Conservation (phyloP, 2,329 filamentous ascomycete genomes). For the Aspergillus phoenicis region DNA sequence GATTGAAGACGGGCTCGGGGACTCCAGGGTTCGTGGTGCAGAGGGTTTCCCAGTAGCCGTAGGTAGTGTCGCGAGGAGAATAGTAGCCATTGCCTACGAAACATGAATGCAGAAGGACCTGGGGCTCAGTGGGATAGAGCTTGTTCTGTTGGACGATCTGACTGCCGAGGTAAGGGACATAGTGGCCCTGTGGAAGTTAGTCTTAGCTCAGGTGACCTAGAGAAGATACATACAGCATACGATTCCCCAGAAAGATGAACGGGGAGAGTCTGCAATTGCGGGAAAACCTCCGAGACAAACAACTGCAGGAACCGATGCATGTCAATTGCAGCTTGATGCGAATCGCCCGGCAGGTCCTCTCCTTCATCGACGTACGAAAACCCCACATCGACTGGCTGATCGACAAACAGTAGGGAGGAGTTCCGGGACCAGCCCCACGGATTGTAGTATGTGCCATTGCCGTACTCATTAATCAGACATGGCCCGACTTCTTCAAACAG, state of each 20-base stretch:
- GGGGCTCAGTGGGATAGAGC: slow-evolving; percentile 39
- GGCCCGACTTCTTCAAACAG: slow-evolving; percentile 22
- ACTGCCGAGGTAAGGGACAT: slow-evolving; percentile 49
- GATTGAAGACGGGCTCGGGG: slow-evolving; percentile 47
- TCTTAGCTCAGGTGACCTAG: background rate
- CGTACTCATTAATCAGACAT: slow-evolving; percentile 21
- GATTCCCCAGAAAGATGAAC: slow-evolving; percentile 54
- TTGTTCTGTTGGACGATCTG: slow-evolving; percentile 51
- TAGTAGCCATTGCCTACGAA: slow-evolving; percentile 53
- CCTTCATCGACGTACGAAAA: slow-evolving; percentile 30
- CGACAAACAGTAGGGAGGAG: slow-evolving; percentile 30
- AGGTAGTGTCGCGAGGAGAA: slow-evolving; percentile 44
- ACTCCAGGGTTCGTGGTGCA: slow-evolving; percentile 52
- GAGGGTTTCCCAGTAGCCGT: slow-evolving; percentile 52
- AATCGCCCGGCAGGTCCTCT: slow-evolving; percentile 25
- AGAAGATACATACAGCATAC: slow-evolving; percentile 41
- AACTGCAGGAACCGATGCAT: slow-evolving; percentile 55
- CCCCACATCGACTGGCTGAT: slow-evolving; percentile 31
- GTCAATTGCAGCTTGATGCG: slow-evolving; percentile 50
- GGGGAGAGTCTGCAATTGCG: slow-evolving; percentile 39
- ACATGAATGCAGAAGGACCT: slow-evolving; percentile 49
- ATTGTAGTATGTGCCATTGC: slow-evolving; percentile 27
- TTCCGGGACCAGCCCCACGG: slow-evolving; percentile 27
- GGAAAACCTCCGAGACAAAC: slow-evolving; percentile 51
- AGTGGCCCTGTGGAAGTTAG: slow-evolving; percentile 45